A percentile compares a stretch with the other conserved stretches of the same genome.
These are phyloP conservation scores for Striga hermonthica DNA, from an alignment of 305 asterid species.

Conservation along the genomic window DNA sequence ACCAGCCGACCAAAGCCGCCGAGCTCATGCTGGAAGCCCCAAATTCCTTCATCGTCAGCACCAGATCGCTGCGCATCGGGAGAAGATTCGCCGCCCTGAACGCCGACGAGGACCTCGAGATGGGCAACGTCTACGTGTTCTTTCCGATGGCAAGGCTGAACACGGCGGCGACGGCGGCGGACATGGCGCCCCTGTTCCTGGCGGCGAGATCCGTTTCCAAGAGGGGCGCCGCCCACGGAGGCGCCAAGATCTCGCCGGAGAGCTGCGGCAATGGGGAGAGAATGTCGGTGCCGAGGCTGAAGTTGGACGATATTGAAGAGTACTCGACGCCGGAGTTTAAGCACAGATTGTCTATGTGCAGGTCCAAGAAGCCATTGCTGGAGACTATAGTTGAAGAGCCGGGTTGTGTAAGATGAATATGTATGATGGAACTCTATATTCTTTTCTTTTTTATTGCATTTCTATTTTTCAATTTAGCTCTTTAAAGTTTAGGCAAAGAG, in stretches of 20 bases:
- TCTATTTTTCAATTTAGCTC: constrained; percentile 28
- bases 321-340: constrained; percentile 44
- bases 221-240: constrained; percentile 33
- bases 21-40: constrained; percentile 58
- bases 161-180: constrained; percentile 55
- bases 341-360: constrained; percentile 45
- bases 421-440: not conserved
- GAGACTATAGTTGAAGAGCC: constrained; percentile 66
- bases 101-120: constrained; percentile 75
- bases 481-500: constrained; percentile 34
- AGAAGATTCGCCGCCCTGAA: constrained; percentile 54
- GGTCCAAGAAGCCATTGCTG: constrained; percentile 64
- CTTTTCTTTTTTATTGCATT: not conserved
- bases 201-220: constrained; percentile 48
- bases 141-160: constrained; percentile 72
- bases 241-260: constrained; percentile 57
- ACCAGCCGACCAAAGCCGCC: constrained; percentile 52
- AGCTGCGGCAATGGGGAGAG: constrained; percentile 35
- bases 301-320: constrained; percentile 50
- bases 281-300: constrained; percentile 37
- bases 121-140: constrained; percentile 51
- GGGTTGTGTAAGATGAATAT: constrained; percentile 26
- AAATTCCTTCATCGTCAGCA: constrained; percentile 45
- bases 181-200: constrained; percentile 51
- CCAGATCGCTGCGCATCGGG: constrained; percentile 60